phyloP scores from a whole-genome alignment of 2,329 filamentous ascomycete genomes.

The Bertia moriformis region DNA sequence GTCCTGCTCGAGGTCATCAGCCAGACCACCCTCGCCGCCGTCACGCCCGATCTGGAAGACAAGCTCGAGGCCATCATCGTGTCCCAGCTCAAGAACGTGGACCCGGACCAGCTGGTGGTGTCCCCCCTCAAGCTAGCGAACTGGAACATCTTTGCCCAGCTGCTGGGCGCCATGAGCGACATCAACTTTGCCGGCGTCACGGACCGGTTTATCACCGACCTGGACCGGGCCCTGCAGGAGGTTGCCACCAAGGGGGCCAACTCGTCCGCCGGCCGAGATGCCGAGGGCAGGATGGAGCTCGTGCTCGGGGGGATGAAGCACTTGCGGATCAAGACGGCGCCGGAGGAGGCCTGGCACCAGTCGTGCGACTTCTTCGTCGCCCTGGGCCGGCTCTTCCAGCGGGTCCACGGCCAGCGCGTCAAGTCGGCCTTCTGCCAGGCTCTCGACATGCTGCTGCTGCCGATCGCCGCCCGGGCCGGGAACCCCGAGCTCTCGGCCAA shows the following conservation, averaged over 20 bases:
- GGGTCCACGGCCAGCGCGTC: conserved; percentile 72
- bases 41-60: conserved; percentile 83
- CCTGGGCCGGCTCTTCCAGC: conserved; percentile 68
- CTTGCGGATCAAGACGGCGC: conserved; percentile 61
- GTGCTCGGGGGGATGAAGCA: conserved; percentile 86
- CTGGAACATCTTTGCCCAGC: conserved; percentile 84
- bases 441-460: conserved; percentile 71
- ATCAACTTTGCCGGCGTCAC: conserved; percentile 78
- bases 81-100: conserved; percentile 77
- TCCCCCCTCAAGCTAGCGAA: conserved; percentile 82
- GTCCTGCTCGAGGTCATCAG: conserved; percentile 88
- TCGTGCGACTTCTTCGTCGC: conserved; percentile 80
- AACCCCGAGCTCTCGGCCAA: conserved; percentile 63
- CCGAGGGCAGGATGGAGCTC: conserved; percentile 72
- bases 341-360: conserved; percentile 66
- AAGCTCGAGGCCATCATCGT: conserved; percentile 94
- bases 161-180: conserved; percentile 91
- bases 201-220: conserved; percentile 65
- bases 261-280: conserved; percentile 39
- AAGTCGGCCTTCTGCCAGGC: conserved; percentile 93
- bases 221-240: conserved; percentile 66
- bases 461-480: conserved; percentile 68
- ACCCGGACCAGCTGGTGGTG: conserved; percentile 63
- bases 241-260: conserved; percentile 54
- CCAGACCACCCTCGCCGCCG: conserved; percentile 68